Evolutionary conservation across 73 alveolate genomes (phyloP), one percentile per base, ranked within the genome.

Genomic region (Durusdinium trenchii): DNA sequence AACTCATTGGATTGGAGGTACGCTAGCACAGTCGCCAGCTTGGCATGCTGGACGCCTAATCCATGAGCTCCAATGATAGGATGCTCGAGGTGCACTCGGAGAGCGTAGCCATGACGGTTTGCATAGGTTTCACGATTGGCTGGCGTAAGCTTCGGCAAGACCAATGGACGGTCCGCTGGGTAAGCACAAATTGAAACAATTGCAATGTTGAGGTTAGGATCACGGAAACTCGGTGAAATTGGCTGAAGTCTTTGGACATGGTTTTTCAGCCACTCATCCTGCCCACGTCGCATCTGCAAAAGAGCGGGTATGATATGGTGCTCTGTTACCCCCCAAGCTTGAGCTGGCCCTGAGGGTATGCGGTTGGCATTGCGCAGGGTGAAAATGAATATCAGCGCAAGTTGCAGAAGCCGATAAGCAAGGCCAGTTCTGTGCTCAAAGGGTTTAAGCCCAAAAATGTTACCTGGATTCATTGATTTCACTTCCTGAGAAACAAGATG

Each of bases 281-380:
- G 98, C 6, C 98, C 90, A 10, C 78, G 52, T 3, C 98, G 98
- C 98, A 92, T 71, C 54, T 92, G 98, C 89, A 92, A 71, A 48
- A 92, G 67, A 7, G 98, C 89, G 10, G 98, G 98, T 10, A 92
- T 92, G 78, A 92, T 92, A 60, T 30, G 87, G 60, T 92, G 87
- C 79, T 92, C 98, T 9, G 85, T 92, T 57, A 92, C 98, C 23
- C 98, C 98, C 98, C 98, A 92, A 35, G 98, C 89, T 67, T 40
- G 67, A 46, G 79, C 98, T 20, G 87, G 90, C 35, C n/a, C 90
- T 23, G 54, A 18, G 36, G 98, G 98, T 71, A 92, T 71, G 9
- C 89, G 73, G 86, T 92, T 92, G 75, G 90, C 98, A 71, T 92
- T 92, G 45, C 98, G 98, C 57, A 92, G 83, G 18, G 98, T 92